A percentile compares a stretch with the other conserved stretches of the same genome.
Conservation (phyloP, 2,329 filamentous ascomycete genomes). For the Fusarium sp. region DNA sequence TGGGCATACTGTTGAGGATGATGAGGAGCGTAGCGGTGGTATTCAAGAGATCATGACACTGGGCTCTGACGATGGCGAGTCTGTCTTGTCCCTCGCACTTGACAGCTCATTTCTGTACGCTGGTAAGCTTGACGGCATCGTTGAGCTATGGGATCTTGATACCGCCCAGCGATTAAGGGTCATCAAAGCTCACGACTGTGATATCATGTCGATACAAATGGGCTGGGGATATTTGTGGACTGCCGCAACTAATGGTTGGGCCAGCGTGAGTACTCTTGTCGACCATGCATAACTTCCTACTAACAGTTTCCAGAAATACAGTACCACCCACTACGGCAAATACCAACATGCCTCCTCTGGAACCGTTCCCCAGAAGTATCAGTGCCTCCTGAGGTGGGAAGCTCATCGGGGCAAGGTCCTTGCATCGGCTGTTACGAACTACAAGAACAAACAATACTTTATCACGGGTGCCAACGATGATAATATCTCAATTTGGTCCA, state of each 20-base stretch:
- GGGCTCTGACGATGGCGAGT: constrained; percentile 69
- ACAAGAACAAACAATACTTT: constrained; percentile 80
- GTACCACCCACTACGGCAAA: constrained; percentile 70
- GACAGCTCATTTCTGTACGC: constrained; percentile 94
- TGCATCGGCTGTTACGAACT: constrained; percentile 78
- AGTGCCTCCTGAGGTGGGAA: constrained; percentile 79
- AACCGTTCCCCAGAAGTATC: constrained; percentile 80
- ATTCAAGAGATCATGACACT: constrained; percentile 76
- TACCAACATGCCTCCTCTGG: constrained; percentile 59
- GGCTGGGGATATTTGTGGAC: constrained; percentile 87
- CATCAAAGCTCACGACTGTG: constrained; percentile 80
- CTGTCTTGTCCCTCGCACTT: constrained; percentile 79
- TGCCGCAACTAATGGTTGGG: constrained; percentile 86
- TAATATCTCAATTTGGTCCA: constrained; percentile 87
- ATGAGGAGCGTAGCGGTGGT: constrained; percentile 61
- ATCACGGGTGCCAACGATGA: constrained; percentile 96
- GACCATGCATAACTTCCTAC: background rate
- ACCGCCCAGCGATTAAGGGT: constrained; percentile 90
- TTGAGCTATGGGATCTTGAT: constrained; percentile 97
- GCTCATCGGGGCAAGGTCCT: constrained; percentile 90
- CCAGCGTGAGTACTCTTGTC: constrained; percentile 68
- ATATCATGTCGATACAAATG: constrained; percentile 88
- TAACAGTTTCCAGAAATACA: constrained; percentile 65
- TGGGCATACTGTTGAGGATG: constrained; percentile 44
- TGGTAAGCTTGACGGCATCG: constrained; percentile 84